These are phyloP conservation scores for Arthrobotrys conoides DNA, from an alignment of 2,329 filamentous ascomycete genomes.

Conservation along the genomic window DNA sequence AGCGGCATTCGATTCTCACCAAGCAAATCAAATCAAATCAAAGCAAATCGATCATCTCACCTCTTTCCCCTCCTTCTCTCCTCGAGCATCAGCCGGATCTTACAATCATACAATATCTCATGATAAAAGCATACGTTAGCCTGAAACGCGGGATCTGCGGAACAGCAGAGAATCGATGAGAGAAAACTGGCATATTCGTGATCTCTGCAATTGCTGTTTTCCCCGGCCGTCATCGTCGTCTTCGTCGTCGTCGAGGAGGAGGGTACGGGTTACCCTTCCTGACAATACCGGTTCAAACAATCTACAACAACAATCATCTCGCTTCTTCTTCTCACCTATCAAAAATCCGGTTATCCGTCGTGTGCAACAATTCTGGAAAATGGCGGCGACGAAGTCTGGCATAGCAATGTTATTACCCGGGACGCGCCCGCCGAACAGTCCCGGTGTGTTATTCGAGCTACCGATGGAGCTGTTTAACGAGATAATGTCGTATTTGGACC, in stretches of 20 bases:
- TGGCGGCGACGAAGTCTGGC: not conserved
- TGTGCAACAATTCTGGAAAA: not conserved
- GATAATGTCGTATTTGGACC: not conserved
- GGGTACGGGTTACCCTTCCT: not conserved
- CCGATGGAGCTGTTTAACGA: slow-evolving; percentile 17
- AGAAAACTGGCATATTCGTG: not conserved
- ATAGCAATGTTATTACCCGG: not conserved
- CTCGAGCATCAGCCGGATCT: not conserved
- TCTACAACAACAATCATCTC: not conserved
- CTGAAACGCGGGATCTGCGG: not conserved
- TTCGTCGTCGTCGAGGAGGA: too few species aligned
- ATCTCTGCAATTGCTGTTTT: slow-evolving; percentile 13
- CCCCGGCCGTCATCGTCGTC: not conserved
- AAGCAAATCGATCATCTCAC: not conserved
- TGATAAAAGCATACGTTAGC: not conserved
- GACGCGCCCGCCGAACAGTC: not conserved
- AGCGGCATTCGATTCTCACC: not conserved
- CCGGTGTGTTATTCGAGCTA: slow-evolving; percentile 13
- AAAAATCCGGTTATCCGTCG: not conserved
- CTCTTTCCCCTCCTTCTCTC: not conserved
- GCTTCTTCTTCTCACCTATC: not conserved
- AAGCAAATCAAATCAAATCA: not conserved
- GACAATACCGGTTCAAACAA: not conserved
- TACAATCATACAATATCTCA: not conserved
- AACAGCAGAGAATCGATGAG: slow-evolving; percentile 12